Base-by-base conservation (phyloP, 75 land plant genomes). In the Pinus tabuliformis region DNA sequence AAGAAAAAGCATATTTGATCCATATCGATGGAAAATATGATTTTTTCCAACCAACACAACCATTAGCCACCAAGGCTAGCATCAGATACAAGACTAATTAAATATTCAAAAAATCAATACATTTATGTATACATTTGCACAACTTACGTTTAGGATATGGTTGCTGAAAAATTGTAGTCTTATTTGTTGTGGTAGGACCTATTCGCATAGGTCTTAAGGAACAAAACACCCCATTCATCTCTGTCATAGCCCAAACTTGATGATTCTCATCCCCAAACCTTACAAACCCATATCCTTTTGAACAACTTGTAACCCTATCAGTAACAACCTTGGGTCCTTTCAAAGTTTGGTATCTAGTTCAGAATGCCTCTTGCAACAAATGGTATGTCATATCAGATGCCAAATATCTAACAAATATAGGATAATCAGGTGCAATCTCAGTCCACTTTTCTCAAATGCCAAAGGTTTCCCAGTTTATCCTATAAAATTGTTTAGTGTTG, bases 241-340 rank as follows among this genome's bases (percentile, higher is more conserved):
- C 97, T 62, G 89, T 85, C 97, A 96, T 96, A 2, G 99, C 94
- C 24, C 94, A 86, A 37, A 81, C 49, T 70, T 90, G 91, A 56
- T 96, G 97, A 78, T 66, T 79, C 76, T 90, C 94, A 77, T 96
- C 99, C 0, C 90, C 93, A 86, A 96, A 96, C 74, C 88, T 91
- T 30, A 96, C 99, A 88, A 96, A 96, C 1, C 99, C 99, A 87
- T 96, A 96, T 14, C 99, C 99, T 74, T 94, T 96, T 6, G 99
- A 90, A 15, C 97, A 92, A 20, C 94, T 94, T 58, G 99, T 96
- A 21, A 68, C 77, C 37, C 91, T 86, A 80, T 96, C 99, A 52
- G 89, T 90, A 56, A 96, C 93, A 60, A 96, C 99, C 77, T 96
- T 96, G 3, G 99, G 97, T 70, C 99, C 97, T 83, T 87, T 93